Percentiles rank a stretch among this genome's conserved stretches.
These are phyloP conservation scores for Cyclotella baltica DNA, from an alignment of 108 stramenopile species.

Conservation along the genomic window DNA sequence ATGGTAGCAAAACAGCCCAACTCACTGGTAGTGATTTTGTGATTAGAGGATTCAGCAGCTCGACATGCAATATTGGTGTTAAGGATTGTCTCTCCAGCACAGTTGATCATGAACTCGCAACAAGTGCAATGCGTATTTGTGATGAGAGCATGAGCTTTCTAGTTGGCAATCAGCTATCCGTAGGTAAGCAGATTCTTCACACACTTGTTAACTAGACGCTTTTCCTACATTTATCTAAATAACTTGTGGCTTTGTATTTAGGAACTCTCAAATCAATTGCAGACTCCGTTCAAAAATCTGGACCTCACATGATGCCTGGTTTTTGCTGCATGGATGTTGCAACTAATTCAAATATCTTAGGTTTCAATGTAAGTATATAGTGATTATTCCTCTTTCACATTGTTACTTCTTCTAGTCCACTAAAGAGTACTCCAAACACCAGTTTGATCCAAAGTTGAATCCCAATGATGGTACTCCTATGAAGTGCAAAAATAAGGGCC, in stretches of 20 bases:
- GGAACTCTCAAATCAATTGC: slow-evolving; percentile 2
- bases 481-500: slow-evolving; percentile 9
- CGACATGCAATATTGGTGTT: too few species aligned
- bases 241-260: too few species aligned
- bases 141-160: background rate
- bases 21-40: too few species aligned
- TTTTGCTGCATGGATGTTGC: slow-evolving; percentile 1
- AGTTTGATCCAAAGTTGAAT: slow-evolving; percentile 4
- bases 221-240: too few species aligned
- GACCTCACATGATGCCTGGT: background rate
- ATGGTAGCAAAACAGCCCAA: too few species aligned
- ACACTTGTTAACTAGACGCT: too few species aligned
- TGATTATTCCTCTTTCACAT: background rate
- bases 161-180: background rate
- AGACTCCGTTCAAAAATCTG: background rate
- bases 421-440: background rate
- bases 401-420: background rate
- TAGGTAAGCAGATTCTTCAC: too few species aligned
- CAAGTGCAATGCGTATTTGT: background rate
- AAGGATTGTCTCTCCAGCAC: background rate
- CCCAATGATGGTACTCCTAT: background rate
- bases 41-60: too few species aligned
- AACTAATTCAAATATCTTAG: background rate
- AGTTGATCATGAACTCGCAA: background rate
- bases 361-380: background rate